These are phyloP conservation scores for Exophiala sp. DNA, from an alignment of 2,329 filamentous ascomycete genomes.

Conservation along the genomic window DNA sequence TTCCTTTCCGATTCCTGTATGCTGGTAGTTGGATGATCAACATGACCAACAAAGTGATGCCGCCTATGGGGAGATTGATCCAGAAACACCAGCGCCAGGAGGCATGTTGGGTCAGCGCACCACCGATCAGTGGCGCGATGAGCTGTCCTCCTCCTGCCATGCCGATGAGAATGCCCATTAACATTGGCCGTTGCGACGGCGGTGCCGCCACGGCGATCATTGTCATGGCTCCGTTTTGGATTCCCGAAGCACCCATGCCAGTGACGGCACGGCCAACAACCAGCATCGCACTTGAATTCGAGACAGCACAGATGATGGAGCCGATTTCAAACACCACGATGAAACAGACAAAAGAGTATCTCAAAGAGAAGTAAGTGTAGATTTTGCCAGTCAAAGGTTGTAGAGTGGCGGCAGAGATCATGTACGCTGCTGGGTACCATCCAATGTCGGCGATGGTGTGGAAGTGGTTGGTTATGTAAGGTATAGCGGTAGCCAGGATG, in stretches of 20 bases:
- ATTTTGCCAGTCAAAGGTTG: slow-evolving; percentile 46
- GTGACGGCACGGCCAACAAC: slow-evolving; percentile 36
- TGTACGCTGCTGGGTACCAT: slow-evolving; percentile 41
- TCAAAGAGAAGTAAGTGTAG: slow-evolving; percentile 45
- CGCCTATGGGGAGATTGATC: slow-evolving; percentile 43
- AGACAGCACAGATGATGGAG: slow-evolving; percentile 32
- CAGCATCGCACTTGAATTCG: slow-evolving; percentile 30
- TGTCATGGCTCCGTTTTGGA: slow-evolving; percentile 43
- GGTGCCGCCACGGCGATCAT: slow-evolving; percentile 34
- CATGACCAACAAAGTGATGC: slow-evolving; percentile 37
- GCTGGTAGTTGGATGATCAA: slow-evolving; percentile 32
- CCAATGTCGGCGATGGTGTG: slow-evolving; percentile 38
- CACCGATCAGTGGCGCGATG: slow-evolving; percentile 43
- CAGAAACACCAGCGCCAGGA: slow-evolving; percentile 41
- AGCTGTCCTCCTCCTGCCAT: slow-evolving; percentile 39
- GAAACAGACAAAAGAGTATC: slow-evolving; percentile 30
- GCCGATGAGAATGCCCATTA: slow-evolving; percentile 32
- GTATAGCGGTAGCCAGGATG: slow-evolving; percentile 26
- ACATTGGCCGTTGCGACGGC: slow-evolving; percentile 34
- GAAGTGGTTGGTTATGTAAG: slow-evolving; percentile 35
- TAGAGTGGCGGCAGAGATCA: slow-evolving; percentile 43
- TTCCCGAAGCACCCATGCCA: slow-evolving; percentile 34
- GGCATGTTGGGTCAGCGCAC: slow-evolving; percentile 36
- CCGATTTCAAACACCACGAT: slow-evolving; percentile 35
- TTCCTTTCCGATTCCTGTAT: slow-evolving; percentile 21